Evolutionary conservation across 768 basidiomycete genomes (phyloP), one percentile per base, ranked within the genome.

Genomic region (Russula sp.): DNA sequence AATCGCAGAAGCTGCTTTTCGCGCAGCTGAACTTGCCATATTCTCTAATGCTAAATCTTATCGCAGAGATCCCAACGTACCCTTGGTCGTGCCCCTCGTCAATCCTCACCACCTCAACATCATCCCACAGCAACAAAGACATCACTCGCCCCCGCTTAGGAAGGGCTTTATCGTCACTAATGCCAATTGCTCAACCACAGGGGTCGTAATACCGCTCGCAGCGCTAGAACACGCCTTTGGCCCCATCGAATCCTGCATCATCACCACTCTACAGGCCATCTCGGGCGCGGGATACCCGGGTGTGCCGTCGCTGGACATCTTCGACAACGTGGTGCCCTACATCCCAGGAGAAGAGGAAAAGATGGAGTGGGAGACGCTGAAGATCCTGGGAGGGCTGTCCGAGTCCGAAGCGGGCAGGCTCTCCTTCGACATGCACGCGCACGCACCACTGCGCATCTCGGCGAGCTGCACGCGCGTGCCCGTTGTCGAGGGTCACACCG

Each of bases 21-120:
- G 95, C 67, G 73, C 80, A 16, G 92, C 96, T 22, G 89, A 98
- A 70, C 82, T 96, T 27, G 85, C 89, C 59, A 88, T 99, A 11
- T 99, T 98, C 76, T 96, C 94, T 22, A 98, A 99, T 67, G 86
- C 96, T n/a, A 97, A 96, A 76, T 97, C 94, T 75, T 93, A 87
- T 75, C 84, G 97, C 53, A 80, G 95, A 20, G 96, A 98, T 73
- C 93, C 94, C 2, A 79, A 85, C 67, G 93, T 96, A 6, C 97
- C 97, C 0, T 89, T 99, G 71, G 84, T 98, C 75, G 97, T 99
- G 3, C 97, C 97, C 13, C 87, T 97, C 69, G 95, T 96, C 68
- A 99, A 99, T 77, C 80, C 91, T 1, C 78, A 78, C 4, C 97
- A 99, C 73, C 77, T 98, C 34, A 77, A 84, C 67, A 90, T 98